Percentiles rank a stretch among this genome's conserved stretches.
Conservation (phyloP, 2,329 filamentous ascomycete genomes). For the Aspergillus sojae region DNA sequence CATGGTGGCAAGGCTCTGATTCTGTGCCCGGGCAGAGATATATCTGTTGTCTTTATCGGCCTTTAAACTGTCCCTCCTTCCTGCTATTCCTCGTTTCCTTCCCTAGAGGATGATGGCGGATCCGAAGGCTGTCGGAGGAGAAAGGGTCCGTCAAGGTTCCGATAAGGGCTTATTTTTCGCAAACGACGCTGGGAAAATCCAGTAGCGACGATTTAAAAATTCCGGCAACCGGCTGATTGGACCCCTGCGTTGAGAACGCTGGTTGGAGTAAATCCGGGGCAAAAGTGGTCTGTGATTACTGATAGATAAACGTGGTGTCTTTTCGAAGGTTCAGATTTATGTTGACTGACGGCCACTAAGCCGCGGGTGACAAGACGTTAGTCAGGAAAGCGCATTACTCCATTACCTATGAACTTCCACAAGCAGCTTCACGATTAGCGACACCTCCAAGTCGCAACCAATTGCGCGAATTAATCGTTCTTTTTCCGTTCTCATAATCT, state of each 20-base stretch:
- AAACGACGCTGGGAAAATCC: constrained; percentile 3
- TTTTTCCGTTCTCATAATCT: not conserved
- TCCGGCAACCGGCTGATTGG: not conserved
- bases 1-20: constrained; percentile 29
- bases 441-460: not conserved
- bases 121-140: not conserved
- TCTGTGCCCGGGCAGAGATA: not conserved
- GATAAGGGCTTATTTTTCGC: constrained; percentile 3
- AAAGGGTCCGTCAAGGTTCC: not conserved
- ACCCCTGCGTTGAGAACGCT: not conserved
- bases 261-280: constrained; percentile 15
- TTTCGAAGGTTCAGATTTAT: constrained; percentile 20
- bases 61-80: not conserved
- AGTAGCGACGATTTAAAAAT: not conserved
- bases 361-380: constrained; percentile 15
- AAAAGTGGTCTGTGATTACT: constrained; percentile 16
- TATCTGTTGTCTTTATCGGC: not conserved
- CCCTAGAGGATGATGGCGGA: not conserved
- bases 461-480: no score
- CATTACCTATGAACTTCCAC: not conserved
- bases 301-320: constrained; percentile 34
- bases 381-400: constrained; percentile 11
- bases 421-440: not conserved
- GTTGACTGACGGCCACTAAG: constrained; percentile 23
- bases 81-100: not conserved